A percentile compares a stretch with the other conserved stretches of the same genome.
Conservation (phyloP, 2,329 filamentous ascomycete species). For the Pestalotiopsis fici region DNA sequence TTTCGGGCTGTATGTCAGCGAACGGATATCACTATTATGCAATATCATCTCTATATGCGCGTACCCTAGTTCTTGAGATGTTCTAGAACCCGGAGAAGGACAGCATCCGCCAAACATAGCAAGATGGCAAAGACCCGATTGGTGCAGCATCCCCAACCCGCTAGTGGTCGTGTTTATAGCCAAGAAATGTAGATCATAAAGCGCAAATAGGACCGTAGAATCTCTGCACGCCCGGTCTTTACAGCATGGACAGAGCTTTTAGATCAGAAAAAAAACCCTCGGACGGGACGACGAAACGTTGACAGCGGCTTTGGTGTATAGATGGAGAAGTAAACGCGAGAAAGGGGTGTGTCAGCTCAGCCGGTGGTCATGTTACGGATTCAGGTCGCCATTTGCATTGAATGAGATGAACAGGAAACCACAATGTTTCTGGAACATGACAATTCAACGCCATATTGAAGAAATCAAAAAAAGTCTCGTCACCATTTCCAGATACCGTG, state of each 20-base stretch:
- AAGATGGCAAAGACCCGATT: not conserved
- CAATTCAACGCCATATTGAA: too few relatives aligned
- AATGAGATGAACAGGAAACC: too few relatives aligned
- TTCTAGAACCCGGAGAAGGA: not conserved
- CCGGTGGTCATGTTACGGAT: not conserved
- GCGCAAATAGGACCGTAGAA: not conserved
- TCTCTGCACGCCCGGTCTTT: too few relatives aligned
- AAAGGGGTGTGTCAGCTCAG: not conserved
- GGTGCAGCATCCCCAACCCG: not conserved
- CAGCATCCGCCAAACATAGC: not conserved
- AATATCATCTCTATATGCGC: too few relatives aligned
- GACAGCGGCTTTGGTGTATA: not conserved
- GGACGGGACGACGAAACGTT: not conserved
- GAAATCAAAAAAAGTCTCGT: too few relatives aligned
- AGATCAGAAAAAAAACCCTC: not conserved
- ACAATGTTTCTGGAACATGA: too few relatives aligned
- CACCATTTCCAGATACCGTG: too few relatives aligned
- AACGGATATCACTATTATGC: too few relatives aligned
- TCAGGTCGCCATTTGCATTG: not conserved
- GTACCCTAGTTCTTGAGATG: not conserved
- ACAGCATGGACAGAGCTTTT: not conserved
- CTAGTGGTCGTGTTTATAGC: not conserved
- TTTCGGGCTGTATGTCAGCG: too few relatives aligned
- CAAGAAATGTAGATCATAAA: not conserved
- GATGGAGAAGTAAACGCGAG: not conserved